Evolutionary conservation across 805 yeast species (phyloP).

Genomic region (Ogataea wickerhamii): DNA sequence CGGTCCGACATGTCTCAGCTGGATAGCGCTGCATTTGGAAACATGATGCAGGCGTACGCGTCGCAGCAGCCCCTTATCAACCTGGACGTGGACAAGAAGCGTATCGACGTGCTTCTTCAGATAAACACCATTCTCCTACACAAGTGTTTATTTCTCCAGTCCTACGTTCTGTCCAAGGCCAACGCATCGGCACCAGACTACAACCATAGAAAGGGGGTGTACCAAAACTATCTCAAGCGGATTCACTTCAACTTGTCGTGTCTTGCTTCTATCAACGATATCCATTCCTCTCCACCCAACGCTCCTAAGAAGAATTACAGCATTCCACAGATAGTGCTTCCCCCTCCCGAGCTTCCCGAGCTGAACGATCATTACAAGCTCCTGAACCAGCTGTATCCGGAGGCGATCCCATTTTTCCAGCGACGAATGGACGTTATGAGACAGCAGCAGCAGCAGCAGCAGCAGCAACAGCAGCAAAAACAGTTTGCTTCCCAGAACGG

Average conservation of each 20-base stretch:
- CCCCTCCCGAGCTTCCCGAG: constrained; percentile 57
- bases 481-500: constrained; percentile 8
- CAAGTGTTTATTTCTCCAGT: constrained; percentile 30
- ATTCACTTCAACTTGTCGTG: constrained; percentile 35
- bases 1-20: constrained; percentile 3
- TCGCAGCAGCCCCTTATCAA: constrained; percentile 29
- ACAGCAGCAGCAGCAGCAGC: constrained; percentile 26
- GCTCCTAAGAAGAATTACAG: constrained; percentile 27
- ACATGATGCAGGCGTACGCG: constrained; percentile 26
- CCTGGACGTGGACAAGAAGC: constrained; percentile 31
- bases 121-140: constrained; percentile 34
- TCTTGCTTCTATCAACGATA: constrained; percentile 36
- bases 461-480: constrained; percentile 6
- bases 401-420: constrained; percentile 36
- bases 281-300: constrained; percentile 29
- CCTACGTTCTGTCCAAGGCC: constrained; percentile 22
- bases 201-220: constrained; percentile 27
- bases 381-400: constrained; percentile 45
- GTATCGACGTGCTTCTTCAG: constrained; percentile 33
- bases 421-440: constrained; percentile 25
- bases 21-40: constrained; percentile 12
- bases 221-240: constrained; percentile 34
- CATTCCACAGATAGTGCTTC: constrained; percentile 46
- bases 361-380: constrained; percentile 41
- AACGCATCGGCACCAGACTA: constrained; percentile 22